Evolutionary conservation across 164 flowering plant species (phyloP), one percentile per base, ranked within the genome.

Genomic region (Tetrastigma voinierianum): DNA sequence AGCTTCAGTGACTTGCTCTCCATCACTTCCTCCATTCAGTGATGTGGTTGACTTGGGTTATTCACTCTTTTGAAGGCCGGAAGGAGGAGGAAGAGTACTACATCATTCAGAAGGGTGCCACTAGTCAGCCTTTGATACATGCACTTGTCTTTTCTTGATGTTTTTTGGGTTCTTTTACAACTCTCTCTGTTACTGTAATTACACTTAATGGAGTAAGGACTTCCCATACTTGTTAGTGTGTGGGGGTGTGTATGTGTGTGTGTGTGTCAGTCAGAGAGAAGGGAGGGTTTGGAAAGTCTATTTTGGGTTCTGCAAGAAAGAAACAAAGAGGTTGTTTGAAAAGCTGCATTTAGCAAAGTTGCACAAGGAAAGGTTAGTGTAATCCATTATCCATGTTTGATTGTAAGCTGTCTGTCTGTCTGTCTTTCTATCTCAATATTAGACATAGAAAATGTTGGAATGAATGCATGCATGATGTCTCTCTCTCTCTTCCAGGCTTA

Each of bases 11-110:
- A 16, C 63, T 64, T 62, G 62, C 55, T 67, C 76, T 53, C 67
- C 81, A 63, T 67, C 78, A 10, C 4, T 55, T 67, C 53, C 81
- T 64, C 66, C 80, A 59, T 75, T 72, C 57, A 80, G 71, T 68
- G 78, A 74, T 67, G 78, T 61, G 51, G 44, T 70, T 68, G 86
- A 79, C 67, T 64, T 82, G 46, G 87, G 83, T 3, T 74, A 76
- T 40, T 78, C 82, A 21, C 71, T 76, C 49, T 84, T 82, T 66
- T 82, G 65, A 84, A 53, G 46, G 32, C n/a, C 24, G 11, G 14
- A 51, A 32, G 45, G 44, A 44, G 55, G n/a, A n/a, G n/a, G n/a
- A n/a, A n/a, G n/a, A n/a, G n/a, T n/a, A n/a, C n/a, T 65, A 61
- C 61, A 18, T 57, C 46, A 1, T 3, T 15, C 46, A 11, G 52